Base-by-base conservation (phyloP, 2,329 filamentous ascomycete species). In the Clonostachys byssicola region DNA sequence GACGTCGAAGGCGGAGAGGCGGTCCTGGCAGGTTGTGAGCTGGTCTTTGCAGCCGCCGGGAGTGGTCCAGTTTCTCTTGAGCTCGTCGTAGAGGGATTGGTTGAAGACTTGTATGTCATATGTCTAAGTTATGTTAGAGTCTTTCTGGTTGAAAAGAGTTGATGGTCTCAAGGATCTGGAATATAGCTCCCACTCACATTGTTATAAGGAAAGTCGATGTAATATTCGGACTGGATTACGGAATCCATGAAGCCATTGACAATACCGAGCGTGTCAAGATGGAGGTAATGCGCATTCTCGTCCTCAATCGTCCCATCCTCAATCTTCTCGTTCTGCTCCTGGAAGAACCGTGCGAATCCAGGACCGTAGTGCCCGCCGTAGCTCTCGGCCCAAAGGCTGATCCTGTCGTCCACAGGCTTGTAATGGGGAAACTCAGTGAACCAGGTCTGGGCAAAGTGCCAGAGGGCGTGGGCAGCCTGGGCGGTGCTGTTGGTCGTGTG, bases 331-430 rank as follows among this genome's bases (percentile, higher is more conserved):
- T 89, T 90, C 62, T 89, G 83, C 47, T 78, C 60, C 58, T 85
- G 75, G 66, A 76, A 79, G 49, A 74, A 66, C 3, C 67, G 65
- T 14, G 80, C 77, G 55, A 88, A 85, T 1, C 75, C 74, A 1
- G 84, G 83, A 0, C 82, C 86, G 56, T 88, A 89, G 51, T 83
- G 80, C 6, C 86, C 86, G 33, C 84, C 80, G 61, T 88, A 85
- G 60, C 80, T 85, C 63, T 89, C 83, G 1, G 83, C 75, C 56
- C 85, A 87, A 3, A 89, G 64, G 56, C 83, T 83, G 44, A 88
- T 73, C 12, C 80, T 77, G 44, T 75, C 67, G 49, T 73, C 67
- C 33, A 64, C 62, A 3, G 75, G 78, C 48, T 77, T 78, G 60
- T 82, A 81, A 53, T 79, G 69, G 0, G 81, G 80, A 48, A 84